Percentiles rank a stretch among this genome's conserved stretches.
These are phyloP conservation scores for Raphanus hybrid DNA, from an alignment of 441 rosid species.

Conservation along the genomic window DNA sequence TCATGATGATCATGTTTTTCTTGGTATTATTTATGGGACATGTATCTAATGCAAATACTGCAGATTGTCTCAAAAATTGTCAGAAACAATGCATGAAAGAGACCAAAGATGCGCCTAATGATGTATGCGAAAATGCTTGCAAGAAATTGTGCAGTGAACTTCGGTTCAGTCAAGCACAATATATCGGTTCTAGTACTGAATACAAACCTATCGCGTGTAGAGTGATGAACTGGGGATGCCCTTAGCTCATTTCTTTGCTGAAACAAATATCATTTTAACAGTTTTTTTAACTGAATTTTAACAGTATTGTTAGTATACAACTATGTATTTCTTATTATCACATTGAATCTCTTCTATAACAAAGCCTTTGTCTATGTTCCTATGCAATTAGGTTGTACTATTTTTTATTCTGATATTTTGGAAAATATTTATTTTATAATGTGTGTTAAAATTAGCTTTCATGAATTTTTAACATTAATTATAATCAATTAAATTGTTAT, in stretches of 20 bases:
- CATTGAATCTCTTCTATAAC: neutral
- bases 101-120: neutral
- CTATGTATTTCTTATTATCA: neutral
- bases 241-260: neutral
- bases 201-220: neutral
- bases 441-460: too few species aligned
- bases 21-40: neutral
- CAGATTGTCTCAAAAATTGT: neutral
- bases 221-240: neutral
- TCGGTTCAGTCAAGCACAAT: neutral
- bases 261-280: neutral
- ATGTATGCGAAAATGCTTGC: neutral
- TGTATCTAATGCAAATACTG: neutral
- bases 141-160: neutral
- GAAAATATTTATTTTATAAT: neutral
- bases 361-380: neutral
- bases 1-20: neutral
- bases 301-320: neutral
- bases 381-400: neutral
- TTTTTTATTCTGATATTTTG: neutral
- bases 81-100: slow-evolving; percentile 1
- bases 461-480: too few species aligned
- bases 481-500: too few species aligned
- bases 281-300: too few species aligned
- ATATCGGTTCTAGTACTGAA: neutral